phyloP scores from a whole-genome alignment of 1,284 basidiomycete genomes.

The Meripilus lineatus region DNA sequence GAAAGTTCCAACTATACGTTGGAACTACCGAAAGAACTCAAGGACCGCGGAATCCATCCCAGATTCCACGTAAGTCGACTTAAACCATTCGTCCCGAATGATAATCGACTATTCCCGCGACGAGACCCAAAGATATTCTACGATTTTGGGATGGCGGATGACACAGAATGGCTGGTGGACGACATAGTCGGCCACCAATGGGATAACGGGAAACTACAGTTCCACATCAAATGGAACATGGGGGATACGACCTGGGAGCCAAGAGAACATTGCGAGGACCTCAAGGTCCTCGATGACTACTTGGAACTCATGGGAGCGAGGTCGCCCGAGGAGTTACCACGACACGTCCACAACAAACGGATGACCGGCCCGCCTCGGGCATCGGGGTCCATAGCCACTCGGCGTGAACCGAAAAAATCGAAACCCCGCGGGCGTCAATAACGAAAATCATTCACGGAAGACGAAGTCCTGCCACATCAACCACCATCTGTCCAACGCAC shows the following conservation, averaged over 20 bases:
- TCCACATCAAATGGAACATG: conserved; percentile 29
- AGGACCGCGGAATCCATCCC: conserved; percentile 17
- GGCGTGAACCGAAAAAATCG: too few species aligned
- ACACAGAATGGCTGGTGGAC: conserved; percentile 16
- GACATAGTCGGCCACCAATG: conserved; percentile 27
- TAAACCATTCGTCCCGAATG: conserved; percentile 14
- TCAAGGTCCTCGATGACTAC: conserved; percentile 23
- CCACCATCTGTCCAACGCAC: too few species aligned
- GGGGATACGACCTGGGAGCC: conserved; percentile 31
- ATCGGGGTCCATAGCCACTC: too few species aligned
- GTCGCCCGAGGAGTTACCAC: too few species aligned
- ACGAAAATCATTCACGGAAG: too few species aligned
- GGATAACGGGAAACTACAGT: conserved; percentile 17
- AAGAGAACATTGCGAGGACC: conserved; percentile 13
- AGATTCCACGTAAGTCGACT: conserved; percentile 21
- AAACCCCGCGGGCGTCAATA: too few species aligned
- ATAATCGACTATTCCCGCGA: conserved; percentile 17
- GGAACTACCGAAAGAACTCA: conserved; percentile 22
- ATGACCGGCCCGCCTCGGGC: too few species aligned
- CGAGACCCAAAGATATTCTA: conserved; percentile 15
- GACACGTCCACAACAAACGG: too few species aligned
- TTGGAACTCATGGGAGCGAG: too few species aligned
- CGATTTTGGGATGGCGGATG: conserved; percentile 19
- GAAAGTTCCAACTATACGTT: conserved; percentile 21
- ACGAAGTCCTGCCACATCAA: too few species aligned